These are phyloP conservation scores for Blastomyces silverae DNA, from an alignment of 2,329 filamentous ascomycete genomes.

Conservation along the genomic window DNA sequence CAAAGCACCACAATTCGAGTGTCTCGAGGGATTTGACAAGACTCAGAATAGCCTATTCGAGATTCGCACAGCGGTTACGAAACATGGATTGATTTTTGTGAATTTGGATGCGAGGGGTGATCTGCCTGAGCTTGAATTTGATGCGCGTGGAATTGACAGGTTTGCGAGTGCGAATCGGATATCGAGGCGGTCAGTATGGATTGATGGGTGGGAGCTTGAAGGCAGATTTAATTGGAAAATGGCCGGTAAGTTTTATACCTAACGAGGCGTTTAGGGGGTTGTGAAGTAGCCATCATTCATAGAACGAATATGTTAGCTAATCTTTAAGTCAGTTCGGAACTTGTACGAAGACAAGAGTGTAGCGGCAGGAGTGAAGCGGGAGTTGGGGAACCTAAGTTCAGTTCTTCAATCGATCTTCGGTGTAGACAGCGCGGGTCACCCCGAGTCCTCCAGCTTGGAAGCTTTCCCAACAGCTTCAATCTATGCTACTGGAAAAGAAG, in stretches of 20 bases:
- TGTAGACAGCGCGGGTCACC: not conserved
- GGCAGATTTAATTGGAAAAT: slow-evolving; percentile 34
- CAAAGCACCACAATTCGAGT: slow-evolving; percentile 55
- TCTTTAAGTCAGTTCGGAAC: not conserved
- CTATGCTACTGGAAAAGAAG: slow-evolving; percentile 21
- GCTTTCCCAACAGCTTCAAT: slow-evolving; percentile 28
- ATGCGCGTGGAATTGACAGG: slow-evolving; percentile 14
- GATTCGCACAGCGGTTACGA: slow-evolving; percentile 25
- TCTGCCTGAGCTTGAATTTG: slow-evolving; percentile 9
- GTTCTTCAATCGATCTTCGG: slow-evolving; percentile 7
- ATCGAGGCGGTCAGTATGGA: slow-evolving; percentile 23
- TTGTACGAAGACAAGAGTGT: not conserved
- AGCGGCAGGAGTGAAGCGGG: not conserved
- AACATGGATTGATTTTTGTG: slow-evolving; percentile 27
- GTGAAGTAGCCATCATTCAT: not conserved
- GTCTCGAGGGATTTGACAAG: slow-evolving; percentile 52
- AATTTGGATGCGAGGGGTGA: slow-evolving; percentile 24
- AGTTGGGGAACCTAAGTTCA: not conserved
- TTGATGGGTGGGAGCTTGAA: slow-evolving; percentile 27
- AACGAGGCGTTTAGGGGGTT: not conserved
- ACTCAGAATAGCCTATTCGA: slow-evolving; percentile 50
- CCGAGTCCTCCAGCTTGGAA: not conserved
- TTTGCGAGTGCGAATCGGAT: slow-evolving; percentile 20
- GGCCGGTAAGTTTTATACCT: slow-evolving; percentile 23
- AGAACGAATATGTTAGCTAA: not conserved